A percentile compares a stretch with the other conserved stretches of the same genome.
Evolutionary conservation across 2,329 filamentous ascomycete genomes (phyloP).

Genomic region (Colletotrichum higginsianum): DNA sequence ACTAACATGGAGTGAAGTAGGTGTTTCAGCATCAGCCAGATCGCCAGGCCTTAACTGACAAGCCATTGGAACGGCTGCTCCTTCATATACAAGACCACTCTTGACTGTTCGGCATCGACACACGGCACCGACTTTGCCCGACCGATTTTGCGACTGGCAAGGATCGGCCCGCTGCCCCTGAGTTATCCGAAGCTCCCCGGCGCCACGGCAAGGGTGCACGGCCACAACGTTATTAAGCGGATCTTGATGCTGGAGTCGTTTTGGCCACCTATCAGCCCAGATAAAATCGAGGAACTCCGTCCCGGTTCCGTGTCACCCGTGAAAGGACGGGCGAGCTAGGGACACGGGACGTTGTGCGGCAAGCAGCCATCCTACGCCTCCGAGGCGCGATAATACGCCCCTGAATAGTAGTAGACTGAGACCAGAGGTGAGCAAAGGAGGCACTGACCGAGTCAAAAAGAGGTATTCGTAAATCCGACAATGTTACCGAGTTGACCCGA

Average conservation of each 20-base stretch:
- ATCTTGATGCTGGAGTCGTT: not conserved
- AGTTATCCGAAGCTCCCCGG: constrained; percentile 8
- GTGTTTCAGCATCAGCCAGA: too few species aligned
- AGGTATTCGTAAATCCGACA: not conserved
- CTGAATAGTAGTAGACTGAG: too few species aligned
- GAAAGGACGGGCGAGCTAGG: too few species aligned
- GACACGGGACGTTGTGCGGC: not conserved
- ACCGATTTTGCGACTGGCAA: not conserved
- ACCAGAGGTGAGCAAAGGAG: not conserved
- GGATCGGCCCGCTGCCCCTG: constrained; percentile 31
- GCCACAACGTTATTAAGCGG: constrained; percentile 35
- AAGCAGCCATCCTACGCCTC: not conserved
- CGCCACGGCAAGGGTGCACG: constrained; percentile 12
- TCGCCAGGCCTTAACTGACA: too few species aligned
- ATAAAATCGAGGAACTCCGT: not conserved
- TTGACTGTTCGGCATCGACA: not conserved
- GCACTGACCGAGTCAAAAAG: not conserved
- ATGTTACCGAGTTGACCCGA: not conserved
- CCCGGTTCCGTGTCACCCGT: not conserved
- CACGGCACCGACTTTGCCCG: not conserved
- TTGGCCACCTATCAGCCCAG: not conserved
- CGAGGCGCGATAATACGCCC: too few species aligned
- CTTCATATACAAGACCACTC: not conserved
- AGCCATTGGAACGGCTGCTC: too few species aligned
- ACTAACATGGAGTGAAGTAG: too few species aligned